phyloP scores from a whole-genome alignment of 805 yeast genomes.

The Hanseniaspora valbyensis region DNA sequence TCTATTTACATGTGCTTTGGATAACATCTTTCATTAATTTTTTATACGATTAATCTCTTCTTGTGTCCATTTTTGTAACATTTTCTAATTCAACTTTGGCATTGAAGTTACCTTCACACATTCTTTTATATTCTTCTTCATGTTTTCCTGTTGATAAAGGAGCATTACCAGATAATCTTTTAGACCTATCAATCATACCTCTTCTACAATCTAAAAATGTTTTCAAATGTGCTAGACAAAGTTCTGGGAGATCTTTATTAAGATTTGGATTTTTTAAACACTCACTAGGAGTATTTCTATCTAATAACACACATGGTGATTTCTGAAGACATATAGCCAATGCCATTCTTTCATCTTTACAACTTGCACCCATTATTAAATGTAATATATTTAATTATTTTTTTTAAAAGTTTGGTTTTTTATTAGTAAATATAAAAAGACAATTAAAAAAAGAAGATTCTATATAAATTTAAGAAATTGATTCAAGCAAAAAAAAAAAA shows the following conservation, averaged over 20 bases:
- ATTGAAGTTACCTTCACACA: conserved; percentile 72
- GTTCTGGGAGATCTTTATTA: conserved; percentile 66
- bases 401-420: not conserved
- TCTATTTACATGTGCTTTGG: not conserved
- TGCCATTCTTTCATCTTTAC: conserved; percentile 89
- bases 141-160: conserved; percentile 86
- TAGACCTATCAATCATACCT: conserved; percentile 84
- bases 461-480: no score
- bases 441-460: no score
- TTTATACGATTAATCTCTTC: not conserved
- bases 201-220: conserved; percentile 83
- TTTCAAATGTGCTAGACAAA: conserved; percentile 72
- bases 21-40: not conserved
- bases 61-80: conserved; percentile 48
- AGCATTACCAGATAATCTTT: conserved; percentile 87
- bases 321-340: conserved; percentile 91
- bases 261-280: conserved; percentile 76
- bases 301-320: conserved; percentile 88
- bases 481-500: no score
- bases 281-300: conserved; percentile 79
- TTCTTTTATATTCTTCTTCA: conserved; percentile 72
- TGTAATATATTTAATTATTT: not conserved
- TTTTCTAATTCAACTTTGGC: conserved; percentile 71
- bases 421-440: not conserved
- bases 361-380: conserved; percentile 55